Conservation (phyloP, 768 basidiomycete genomes). For the Phylloporus scabripes region DNA sequence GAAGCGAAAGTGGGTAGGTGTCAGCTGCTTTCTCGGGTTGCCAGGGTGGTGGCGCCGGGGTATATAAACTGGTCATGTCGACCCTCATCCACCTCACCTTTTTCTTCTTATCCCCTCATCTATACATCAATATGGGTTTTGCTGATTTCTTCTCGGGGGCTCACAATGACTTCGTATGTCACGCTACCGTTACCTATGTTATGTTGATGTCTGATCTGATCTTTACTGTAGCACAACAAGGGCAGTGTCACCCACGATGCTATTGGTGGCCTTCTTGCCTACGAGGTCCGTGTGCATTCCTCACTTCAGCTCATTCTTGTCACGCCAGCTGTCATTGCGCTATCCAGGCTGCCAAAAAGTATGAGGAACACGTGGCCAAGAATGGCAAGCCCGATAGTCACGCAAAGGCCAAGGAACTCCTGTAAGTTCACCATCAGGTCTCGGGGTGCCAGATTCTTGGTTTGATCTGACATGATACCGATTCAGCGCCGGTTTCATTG, state of each 20-base stretch:
- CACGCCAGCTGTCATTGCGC: background rate
- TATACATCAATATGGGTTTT: constrained; percentile 10
- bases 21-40: constrained; percentile 11
- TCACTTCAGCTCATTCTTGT: background rate
- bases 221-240: constrained; percentile 5
- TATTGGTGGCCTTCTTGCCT: constrained; percentile 17
- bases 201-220: background rate
- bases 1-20: constrained; percentile 5
- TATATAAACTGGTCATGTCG: constrained; percentile 15
- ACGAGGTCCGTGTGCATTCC: constrained; percentile 8
- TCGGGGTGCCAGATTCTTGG: background rate
- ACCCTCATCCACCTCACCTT: background rate
- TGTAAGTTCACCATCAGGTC: constrained; percentile 7
- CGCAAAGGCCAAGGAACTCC: constrained; percentile 19
- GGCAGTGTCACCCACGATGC: constrained; percentile 16
- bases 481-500: constrained; percentile 5
- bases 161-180: constrained; percentile 5
- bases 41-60: constrained; percentile 9
- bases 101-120: constrained; percentile 1
- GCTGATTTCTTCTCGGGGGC: background rate
- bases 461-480: background rate
- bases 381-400: constrained; percentile 19
- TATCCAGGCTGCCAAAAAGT: constrained; percentile 15
- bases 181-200: background rate
- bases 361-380: constrained; percentile 9